Conservation (phyloP, 1,284 basidiomycete genomes). For the Sporisorium scitamineum region DNA sequence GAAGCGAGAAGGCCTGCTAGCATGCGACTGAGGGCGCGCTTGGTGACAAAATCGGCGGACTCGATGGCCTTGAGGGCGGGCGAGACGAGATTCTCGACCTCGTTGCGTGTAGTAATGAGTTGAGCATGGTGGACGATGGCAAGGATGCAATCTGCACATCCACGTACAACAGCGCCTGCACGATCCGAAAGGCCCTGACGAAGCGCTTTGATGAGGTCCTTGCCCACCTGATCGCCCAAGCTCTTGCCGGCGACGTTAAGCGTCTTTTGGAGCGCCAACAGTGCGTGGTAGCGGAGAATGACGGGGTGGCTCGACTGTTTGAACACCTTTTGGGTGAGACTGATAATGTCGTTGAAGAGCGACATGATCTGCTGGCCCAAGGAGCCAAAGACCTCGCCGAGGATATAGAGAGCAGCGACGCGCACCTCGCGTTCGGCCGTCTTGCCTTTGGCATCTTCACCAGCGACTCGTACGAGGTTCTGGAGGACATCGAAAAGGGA, state of each 20-base stretch:
- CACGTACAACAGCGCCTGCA: conserved; percentile 86
- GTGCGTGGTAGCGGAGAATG: conserved; percentile 84
- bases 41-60: conserved; percentile 81
- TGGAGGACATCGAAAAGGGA: conserved; percentile 87
- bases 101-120: conserved; percentile 72
- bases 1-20: conserved; percentile 85
- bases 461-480: conserved; percentile 49
- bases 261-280: conserved; percentile 81
- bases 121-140: conserved; percentile 64
- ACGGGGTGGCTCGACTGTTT: conserved; percentile 70
- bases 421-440: conserved; percentile 79
- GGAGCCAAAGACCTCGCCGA: conserved; percentile 86
- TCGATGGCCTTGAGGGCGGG: conserved; percentile 84
- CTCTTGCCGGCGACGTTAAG: conserved; percentile 83
- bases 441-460: conserved; percentile 70
- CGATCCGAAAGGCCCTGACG: conserved; percentile 83
- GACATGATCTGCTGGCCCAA: conserved; percentile 92
- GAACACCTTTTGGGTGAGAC: conserved; percentile 47
- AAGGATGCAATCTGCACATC: conserved; percentile 76
- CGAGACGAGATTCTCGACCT: conserved; percentile 80
- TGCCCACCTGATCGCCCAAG: conserved; percentile 81
- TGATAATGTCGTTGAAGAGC: conserved; percentile 83
- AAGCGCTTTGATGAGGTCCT: conserved; percentile 88
- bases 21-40: conserved; percentile 81
- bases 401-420: conserved; percentile 80